Percentiles rank a stretch among this genome's conserved stretches.
Evolutionary conservation across 2,329 filamentous ascomycete species (phyloP).

Genomic region (Tolypocladium cylindrosporum): DNA sequence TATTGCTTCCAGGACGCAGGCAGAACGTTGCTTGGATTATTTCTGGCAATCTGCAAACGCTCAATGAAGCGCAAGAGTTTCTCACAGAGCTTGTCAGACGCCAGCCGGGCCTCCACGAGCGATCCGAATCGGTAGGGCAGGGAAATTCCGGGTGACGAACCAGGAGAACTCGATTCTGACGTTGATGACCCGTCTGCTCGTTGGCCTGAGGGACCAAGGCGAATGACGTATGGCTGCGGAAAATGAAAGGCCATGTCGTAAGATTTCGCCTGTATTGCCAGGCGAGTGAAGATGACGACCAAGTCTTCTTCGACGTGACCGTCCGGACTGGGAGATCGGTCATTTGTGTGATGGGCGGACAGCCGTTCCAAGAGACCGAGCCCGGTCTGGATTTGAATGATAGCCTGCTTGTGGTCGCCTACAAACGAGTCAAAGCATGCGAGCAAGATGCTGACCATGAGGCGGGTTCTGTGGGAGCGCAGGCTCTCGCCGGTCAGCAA

Average conservation of each 20-base stretch:
- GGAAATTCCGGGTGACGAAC: conserved; percentile 8
- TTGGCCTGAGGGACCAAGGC: conserved; percentile 24
- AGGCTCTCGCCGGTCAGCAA: conserved; percentile 31
- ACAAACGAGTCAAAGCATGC: conserved; percentile 62
- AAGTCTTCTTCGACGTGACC: conserved; percentile 48
- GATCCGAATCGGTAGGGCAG: conserved; percentile 31
- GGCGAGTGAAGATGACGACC: conserved; percentile 51
- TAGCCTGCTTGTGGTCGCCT: conserved; percentile 52
- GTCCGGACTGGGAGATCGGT: conserved; percentile 14
- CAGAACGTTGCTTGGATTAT: conserved; percentile 42
- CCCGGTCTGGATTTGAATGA: conserved; percentile 50
- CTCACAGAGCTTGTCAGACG: conserved; percentile 47
- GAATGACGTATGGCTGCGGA: conserved; percentile 50
- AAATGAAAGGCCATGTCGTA: conserved; percentile 63
- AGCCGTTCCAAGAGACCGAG: conserved; percentile 44
- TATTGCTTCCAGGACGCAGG: conserved; percentile 37
- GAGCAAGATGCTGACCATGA: conserved; percentile 57
- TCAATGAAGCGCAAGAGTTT: conserved; percentile 50
- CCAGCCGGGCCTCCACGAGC: conserved; percentile 42
- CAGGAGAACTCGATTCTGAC: conserved; percentile 4
- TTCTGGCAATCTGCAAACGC: conserved; percentile 35
- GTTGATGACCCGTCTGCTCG: conserved; percentile 18
- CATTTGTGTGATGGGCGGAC: conserved; percentile 11
- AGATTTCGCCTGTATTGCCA: conserved; percentile 56
- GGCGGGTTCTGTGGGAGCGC: conserved; percentile 38